A percentile compares a stretch with the other conserved stretches of the same genome.
phyloP scores from a whole-genome alignment of 2,329 filamentous ascomycete genomes.

The Biscogniauxia mediterranea region DNA sequence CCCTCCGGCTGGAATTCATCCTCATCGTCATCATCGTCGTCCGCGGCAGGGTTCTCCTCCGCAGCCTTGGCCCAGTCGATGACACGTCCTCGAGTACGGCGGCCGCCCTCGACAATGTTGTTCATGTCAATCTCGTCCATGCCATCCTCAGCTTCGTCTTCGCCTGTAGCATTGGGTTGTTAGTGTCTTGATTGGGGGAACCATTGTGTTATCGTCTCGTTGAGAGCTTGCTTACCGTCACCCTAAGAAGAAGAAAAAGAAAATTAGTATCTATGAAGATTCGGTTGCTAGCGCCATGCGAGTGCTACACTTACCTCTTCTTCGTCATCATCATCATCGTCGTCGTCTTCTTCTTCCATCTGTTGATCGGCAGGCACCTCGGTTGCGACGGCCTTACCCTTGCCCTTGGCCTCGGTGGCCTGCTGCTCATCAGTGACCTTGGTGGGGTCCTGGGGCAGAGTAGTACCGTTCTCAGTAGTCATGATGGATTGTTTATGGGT shows the following conservation, averaged over 20 bases:
- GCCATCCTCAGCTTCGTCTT: conserved; percentile 70
- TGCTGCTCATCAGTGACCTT: conserved; percentile 40
- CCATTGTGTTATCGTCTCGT: neutral
- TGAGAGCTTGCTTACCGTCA: conserved; percentile 25
- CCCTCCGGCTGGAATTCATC: conserved; percentile 61
- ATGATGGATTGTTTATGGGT: conserved; percentile 37
- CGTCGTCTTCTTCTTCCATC: conserved; percentile 75
- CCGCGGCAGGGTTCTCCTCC: conserved; percentile 69
- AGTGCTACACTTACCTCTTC: conserved; percentile 46
- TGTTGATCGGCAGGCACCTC: conserved; percentile 56
- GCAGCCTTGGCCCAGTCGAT: conserved; percentile 95
- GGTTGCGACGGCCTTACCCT: conserved; percentile 72
- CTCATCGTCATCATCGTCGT: conserved; percentile 78
- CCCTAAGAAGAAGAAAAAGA: conserved; percentile 10
- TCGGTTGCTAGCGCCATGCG: neutral
- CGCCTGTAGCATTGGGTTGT: conserved; percentile 43
- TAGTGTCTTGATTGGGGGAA: conserved; percentile 8
- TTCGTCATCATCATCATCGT: conserved; percentile 58
- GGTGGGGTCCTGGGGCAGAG: conserved; percentile 46
- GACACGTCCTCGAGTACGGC: conserved; percentile 85
- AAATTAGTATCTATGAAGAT: conserved; percentile 17
- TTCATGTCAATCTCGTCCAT: conserved; percentile 87
- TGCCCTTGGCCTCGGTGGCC: conserved; percentile 68
- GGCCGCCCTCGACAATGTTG: conserved; percentile 79
- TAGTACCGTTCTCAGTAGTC: conserved; percentile 49